phyloP scores from a whole-genome alignment of 805 yeast genomes.

The Yarrowia phangngaensis region DNA sequence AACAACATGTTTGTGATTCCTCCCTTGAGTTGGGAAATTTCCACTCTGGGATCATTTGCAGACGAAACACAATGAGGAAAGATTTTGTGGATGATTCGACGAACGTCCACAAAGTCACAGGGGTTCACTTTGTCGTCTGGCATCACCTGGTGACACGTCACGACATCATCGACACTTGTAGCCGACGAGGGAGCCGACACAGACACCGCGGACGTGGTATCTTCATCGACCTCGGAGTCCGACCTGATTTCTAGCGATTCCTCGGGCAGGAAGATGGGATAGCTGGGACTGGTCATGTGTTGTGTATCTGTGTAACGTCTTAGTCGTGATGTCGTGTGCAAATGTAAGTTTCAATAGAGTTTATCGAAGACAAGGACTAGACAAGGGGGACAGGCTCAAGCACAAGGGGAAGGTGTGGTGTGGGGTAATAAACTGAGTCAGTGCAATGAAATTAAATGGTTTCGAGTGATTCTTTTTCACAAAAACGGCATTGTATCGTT shows the following conservation, averaged over 20 bases:
- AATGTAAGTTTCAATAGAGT: too few relatives aligned
- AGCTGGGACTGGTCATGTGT: background rate
- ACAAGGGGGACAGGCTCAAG: too few relatives aligned
- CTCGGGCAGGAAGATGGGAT: conserved; percentile 23
- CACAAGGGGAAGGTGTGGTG: background rate
- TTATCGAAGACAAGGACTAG: too few relatives aligned
- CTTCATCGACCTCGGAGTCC: conserved; percentile 14
- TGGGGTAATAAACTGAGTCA: background rate
- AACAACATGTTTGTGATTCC: conserved; percentile 42
- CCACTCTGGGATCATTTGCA: conserved; percentile 19
- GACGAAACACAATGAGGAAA: conserved; percentile 13
- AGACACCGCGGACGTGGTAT: conserved; percentile 6
- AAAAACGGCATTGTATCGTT: too few relatives aligned
- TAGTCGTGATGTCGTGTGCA: background rate
- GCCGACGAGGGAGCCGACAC: conserved; percentile 16
- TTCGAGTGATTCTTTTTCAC: too few relatives aligned
- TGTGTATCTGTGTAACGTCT: background rate
- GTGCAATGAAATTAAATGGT: too few relatives aligned
- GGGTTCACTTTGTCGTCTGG: conserved; percentile 11
- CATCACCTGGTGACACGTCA: background rate
- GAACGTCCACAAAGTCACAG: conserved; percentile 23
- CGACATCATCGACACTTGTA: too few relatives aligned
- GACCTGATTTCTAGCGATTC: conserved; percentile 15
- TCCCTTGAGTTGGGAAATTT: conserved; percentile 38
- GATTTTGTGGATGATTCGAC: conserved; percentile 22